Evolutionary conservation across 1,284 basidiomycete species (phyloP), one percentile per base, ranked within the genome.

Genomic region (Austropuccinia psidii): DNA sequence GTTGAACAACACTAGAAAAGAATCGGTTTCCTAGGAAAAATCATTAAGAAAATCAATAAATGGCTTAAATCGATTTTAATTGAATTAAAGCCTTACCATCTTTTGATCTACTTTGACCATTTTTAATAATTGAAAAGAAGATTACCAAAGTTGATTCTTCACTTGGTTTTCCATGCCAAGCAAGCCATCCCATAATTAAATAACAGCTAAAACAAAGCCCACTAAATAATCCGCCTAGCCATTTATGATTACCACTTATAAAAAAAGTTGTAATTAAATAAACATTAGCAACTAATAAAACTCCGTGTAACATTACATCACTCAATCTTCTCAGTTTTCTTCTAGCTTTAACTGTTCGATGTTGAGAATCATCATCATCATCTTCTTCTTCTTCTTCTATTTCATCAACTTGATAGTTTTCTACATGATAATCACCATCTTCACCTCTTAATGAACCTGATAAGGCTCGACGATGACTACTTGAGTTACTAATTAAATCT

Each of bases 101-200:
- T n/a, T n/a, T n/a, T n/a, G n/a, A n/a, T n/a, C n/a, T n/a, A n/a
- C n/a, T n/a, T n/a, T n/a, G 47, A 19, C 66, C 66, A 43, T 69
- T 54, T 29, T 49, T 55, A 15, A 69, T 39, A 54, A 69, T 69
- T 1, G 66, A 69, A 27, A 69, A n/a, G 41, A 69, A 69, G 54
- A 69, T 69, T 4, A 69, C 66, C 1, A 69, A 19, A 19, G 66
- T 69, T 4, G 66, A 69, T 39, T 69, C 66, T 1, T 50, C 27
- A 6, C 52, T 57, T 8, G 66, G 66, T 47, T 47, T 58, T 0
- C 66, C 66, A 27, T 19, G 29, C 66, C 66, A 69, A 45, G 66
- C 66, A 4, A 69, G 39, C 35, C 52, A 69, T 2, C 50, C 27
- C 37, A 69, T 69, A 27, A 35, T 31, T 7, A 27, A 11, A 54